Base-by-base conservation (phyloP, 1,139 yeast genomes). In the Diutina sp. region DNA sequence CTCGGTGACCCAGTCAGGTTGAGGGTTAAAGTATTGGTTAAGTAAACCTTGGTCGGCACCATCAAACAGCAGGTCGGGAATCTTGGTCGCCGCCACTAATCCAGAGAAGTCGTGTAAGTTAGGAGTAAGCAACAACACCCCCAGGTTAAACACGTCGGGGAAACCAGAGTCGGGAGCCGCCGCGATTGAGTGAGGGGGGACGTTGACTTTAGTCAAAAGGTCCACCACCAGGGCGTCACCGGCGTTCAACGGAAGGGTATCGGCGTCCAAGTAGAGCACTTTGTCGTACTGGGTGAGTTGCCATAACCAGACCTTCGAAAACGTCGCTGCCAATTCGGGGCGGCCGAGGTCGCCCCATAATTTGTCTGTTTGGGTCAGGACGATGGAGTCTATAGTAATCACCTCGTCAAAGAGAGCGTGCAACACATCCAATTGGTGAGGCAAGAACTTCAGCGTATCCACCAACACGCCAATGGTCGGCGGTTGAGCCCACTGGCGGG, bases 161-260 rank as follows among this genome's bases (percentile, higher is more conserved):
- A 97, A 93, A 18, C 98, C 97, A 32, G 85, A 77, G 70, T 93
- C 98, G 0, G 97, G 95, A n/a, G 89, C 78, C 0, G 97, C 98
- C 53, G 77, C 72, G 16, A 86, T 75, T 58, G 77, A 74, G 47
- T 69, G 65, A 18, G 65, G 62, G 1, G 69, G 71, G 54, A 76
- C 68, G 6, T 71, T 72, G 53, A 75, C 63, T 54, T 59, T 63
- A 7, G 41, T 32, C 58, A 69, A 66, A 55, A 68, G 68, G 58
- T 68, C 73, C 45, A 66, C 63, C 54, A 62, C 70, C 65, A 66
- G 80, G 72, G 61, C 84, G 50, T 74, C 71, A 2, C 55, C 53
- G 2, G 56, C 60, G 52, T 73, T 68, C 32, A 84, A 58, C 0
- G 96, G 90, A 56, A 90, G 72, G 4, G 90, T 83, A 67, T 93